Conservation (phyloP, 2,329 filamentous ascomycete species). For the Monosporascus sp. region DNA sequence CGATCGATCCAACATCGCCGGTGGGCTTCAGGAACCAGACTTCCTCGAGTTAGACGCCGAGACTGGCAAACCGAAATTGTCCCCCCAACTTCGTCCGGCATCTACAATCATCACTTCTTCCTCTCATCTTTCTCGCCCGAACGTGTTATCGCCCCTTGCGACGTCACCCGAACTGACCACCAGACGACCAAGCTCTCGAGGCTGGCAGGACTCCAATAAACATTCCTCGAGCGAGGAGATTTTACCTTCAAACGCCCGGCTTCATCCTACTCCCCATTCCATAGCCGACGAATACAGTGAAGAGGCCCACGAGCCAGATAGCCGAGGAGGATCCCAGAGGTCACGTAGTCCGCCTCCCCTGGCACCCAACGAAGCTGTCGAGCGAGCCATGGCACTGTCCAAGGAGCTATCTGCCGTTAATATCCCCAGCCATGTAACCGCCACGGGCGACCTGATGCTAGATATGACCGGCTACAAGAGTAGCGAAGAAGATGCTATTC, state of each 20-base stretch:
- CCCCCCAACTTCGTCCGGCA: slow-evolving; percentile 38
- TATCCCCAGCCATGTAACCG: slow-evolving; percentile 88
- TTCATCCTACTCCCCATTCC: slow-evolving; percentile 11
- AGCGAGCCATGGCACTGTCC: slow-evolving; percentile 78
- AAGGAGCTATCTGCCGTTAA: slow-evolving; percentile 85
- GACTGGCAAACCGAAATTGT: slow-evolving; percentile 31
- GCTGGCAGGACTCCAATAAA: slow-evolving; percentile 42
- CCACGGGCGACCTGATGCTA: slow-evolving; percentile 90
- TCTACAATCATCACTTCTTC: slow-evolving; percentile 37
- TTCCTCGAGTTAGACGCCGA: slow-evolving; percentile 58
- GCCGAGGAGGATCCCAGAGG: slow-evolving; percentile 43
- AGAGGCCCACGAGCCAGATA: slow-evolving; percentile 33
- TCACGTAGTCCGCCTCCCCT: slow-evolving; percentile 76
- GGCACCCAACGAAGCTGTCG: slow-evolving; percentile 68
- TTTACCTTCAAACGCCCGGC: slow-evolving; percentile 43
- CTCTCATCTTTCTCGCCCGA: slow-evolving; percentile 16
- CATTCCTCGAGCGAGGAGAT: slow-evolving; percentile 51
- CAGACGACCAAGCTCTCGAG: slow-evolving; percentile 43
- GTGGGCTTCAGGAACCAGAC: slow-evolving; percentile 62
- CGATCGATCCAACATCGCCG: slow-evolving; percentile 28
- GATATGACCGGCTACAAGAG: slow-evolving; percentile 98
- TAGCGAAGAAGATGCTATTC: slow-evolving; percentile 85
- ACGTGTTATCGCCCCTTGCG: slow-evolving; percentile 46
- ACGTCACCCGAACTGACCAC: slow-evolving; percentile 47
- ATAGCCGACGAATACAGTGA: slow-evolving; percentile 28